Evolutionary conservation across 805 yeast genomes (phyloP).

Genomic region (Vanderwaltozyma yarrowii): DNA sequence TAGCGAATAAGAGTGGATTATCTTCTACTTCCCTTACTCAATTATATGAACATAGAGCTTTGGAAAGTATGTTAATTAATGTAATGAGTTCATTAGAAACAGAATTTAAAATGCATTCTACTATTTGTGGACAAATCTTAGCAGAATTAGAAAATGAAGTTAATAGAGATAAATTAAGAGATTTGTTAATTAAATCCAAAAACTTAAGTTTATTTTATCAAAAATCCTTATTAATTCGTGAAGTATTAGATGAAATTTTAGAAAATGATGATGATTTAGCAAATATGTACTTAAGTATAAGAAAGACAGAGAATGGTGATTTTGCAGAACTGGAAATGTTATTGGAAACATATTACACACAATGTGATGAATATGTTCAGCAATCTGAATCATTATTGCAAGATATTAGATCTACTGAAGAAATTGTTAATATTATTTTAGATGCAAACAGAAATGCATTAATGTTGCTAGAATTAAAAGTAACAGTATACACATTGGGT

Average conservation of each 20-base stretch:
- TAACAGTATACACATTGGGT: conserved; percentile 76
- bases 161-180: conserved; percentile 64
- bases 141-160: conserved; percentile 69
- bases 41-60: conserved; percentile 68
- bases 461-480: conserved; percentile 76
- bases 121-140: conserved; percentile 52
- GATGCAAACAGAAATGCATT: conserved; percentile 87
- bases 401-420: conserved; percentile 86
- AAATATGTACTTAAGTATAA: conserved; percentile 62
- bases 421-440: conserved; percentile 79
- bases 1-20: conserved; percentile 12
- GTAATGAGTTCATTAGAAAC: conserved; percentile 73
- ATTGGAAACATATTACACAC: conserved; percentile 80
- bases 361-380: conserved; percentile 88
- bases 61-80: conserved; percentile 73
- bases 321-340: conserved; percentile 78
- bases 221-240: conserved; percentile 61
- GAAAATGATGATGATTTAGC: conserved; percentile 82
- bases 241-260: conserved; percentile 71
- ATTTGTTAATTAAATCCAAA: conserved; percentile 63
- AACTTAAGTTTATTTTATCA: conserved; percentile 64
- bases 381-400: conserved; percentile 73
- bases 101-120: conserved; percentile 52
- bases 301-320: conserved; percentile 26
- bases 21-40: conserved; percentile 30